Conservation (phyloP, 805 yeast species). For the Candida coleopterorum region DNA sequence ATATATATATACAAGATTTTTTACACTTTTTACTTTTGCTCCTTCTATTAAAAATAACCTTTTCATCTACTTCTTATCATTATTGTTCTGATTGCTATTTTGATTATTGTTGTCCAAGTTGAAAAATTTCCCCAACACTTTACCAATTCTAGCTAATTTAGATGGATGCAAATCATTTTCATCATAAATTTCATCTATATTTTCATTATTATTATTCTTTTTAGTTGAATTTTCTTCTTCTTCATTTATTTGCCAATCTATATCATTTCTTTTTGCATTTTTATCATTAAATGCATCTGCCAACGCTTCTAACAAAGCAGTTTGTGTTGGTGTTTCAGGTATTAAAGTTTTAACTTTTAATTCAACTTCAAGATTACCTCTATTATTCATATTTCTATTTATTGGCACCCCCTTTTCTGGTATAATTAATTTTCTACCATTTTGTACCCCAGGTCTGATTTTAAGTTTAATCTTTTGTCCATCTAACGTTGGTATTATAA, state of each 20-base stretch:
- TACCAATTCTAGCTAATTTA: conserved; percentile 52
- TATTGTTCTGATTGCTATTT: conserved; percentile 4
- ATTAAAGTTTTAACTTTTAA: conserved; percentile 66
- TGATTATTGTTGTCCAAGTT: conserved; percentile 26
- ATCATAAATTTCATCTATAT: conserved; percentile 20
- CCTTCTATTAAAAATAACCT: neutral
- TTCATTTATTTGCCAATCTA: conserved; percentile 32
- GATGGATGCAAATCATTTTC: conserved; percentile 43
- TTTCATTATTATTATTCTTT: conserved; percentile 14
- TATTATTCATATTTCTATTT: conserved; percentile 42
- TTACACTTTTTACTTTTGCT: no score
- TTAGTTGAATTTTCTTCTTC: no score
- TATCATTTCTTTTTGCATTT: conserved; percentile 66
- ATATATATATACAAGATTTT: conserved; percentile 2
- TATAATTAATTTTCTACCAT: conserved; percentile 66
- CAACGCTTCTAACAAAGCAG: conserved; percentile 84
- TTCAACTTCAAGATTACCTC: conserved; percentile 79
- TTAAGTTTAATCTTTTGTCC: conserved; percentile 73
- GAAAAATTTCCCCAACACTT: conserved; percentile 55
- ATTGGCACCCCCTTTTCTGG: conserved; percentile 87
- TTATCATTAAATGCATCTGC: conserved; percentile 87
- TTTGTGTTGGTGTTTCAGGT: conserved; percentile 80
- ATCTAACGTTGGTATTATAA: conserved; percentile 86
- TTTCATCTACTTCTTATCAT: conserved; percentile 1
- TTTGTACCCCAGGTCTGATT: conserved; percentile 80